Base-by-base conservation (phyloP, 2,329 filamentous ascomycete genomes). In the Exophiala lecanii-corni region DNA sequence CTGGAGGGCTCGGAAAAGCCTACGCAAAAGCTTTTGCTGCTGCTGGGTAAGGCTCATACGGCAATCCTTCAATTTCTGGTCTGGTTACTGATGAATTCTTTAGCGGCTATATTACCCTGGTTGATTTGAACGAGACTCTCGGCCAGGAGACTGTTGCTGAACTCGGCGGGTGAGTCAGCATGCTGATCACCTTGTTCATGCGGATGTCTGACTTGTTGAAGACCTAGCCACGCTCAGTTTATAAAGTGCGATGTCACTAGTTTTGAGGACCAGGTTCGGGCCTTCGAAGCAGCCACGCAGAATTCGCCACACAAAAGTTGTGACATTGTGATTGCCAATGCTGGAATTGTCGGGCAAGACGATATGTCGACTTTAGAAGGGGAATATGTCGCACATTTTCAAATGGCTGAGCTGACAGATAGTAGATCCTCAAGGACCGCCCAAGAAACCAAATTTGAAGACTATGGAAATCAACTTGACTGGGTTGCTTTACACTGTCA, bases 281-380 rank as follows among this genome's bases (percentile, higher is more conserved):
- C 85, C 34, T 86, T 85, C 68, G 74, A 76, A 35, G 62, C 71
- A 40, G 78, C 79, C 4, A 64, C 70, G 31, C 64, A 65, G 40
- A 62, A 75, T 41, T 79, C 75, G 45, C 70, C 69, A 0, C 67
- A 72, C 36, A 69, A 71, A 12, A 70, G 71, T 10, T 72, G 84
- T 49, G 78, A 84, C 60, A 67, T 72, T 12, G 79, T 83, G 2
- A 77, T 84, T 28, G 78, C 80, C 47, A 84, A 82, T 57, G 82
- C 81, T 0, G 82, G 82, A 34, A 74, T 84, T 51, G 66, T 70
- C 32, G 70, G 72, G 18, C 57, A 58, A 34, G 43, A 36, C 16
- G 36, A 15, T 60, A 56, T 59, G 55, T 12, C 46, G 67, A 30
- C 30, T 15, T 7, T 26, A 26, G 36, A 13, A 21, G 17, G 13